Conservation (phyloP, 768 basidiomycete genomes). For the Strobilomyces dryophilus region DNA sequence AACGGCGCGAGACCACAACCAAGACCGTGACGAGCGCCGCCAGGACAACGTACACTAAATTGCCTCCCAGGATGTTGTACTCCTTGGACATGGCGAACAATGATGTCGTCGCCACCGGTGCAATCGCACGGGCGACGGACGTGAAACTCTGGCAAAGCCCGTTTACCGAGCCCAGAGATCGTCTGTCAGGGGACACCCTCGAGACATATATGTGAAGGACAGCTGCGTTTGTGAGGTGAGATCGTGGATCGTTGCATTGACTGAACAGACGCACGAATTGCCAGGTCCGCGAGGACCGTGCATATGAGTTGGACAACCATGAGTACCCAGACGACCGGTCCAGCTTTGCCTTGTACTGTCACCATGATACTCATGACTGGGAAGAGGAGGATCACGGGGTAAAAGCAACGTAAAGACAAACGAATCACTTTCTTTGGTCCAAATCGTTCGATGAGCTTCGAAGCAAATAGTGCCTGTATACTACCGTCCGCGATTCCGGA, state of each 20-base stretch:
- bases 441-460: background rate
- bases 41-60: constrained; percentile 45
- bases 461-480: background rate
- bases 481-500: background rate
- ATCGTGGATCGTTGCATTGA: background rate
- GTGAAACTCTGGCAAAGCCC: constrained; percentile 50
- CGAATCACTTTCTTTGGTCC: constrained; percentile 37
- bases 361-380: constrained; percentile 44
- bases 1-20: constrained; percentile 17
- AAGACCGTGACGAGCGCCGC: constrained; percentile 25
- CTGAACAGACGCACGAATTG: constrained; percentile 24
- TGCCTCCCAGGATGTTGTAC: constrained; percentile 45
- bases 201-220: constrained; percentile 53
- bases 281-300: constrained; percentile 35
- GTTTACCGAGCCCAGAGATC: constrained; percentile 54
- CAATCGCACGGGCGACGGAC: constrained; percentile 45
- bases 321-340: constrained; percentile 35
- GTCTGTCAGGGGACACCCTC: constrained; percentile 47
- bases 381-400: constrained; percentile 39
- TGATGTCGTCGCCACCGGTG: constrained; percentile 46
- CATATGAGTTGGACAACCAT: constrained; percentile 27
- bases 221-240: constrained; percentile 23
- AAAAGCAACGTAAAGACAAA: constrained; percentile 33
- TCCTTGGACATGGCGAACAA: constrained; percentile 51
- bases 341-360: constrained; percentile 28